phyloP scores from a whole-genome alignment of 2,329 filamentous ascomycete species.

The Diatrype stigma region DNA sequence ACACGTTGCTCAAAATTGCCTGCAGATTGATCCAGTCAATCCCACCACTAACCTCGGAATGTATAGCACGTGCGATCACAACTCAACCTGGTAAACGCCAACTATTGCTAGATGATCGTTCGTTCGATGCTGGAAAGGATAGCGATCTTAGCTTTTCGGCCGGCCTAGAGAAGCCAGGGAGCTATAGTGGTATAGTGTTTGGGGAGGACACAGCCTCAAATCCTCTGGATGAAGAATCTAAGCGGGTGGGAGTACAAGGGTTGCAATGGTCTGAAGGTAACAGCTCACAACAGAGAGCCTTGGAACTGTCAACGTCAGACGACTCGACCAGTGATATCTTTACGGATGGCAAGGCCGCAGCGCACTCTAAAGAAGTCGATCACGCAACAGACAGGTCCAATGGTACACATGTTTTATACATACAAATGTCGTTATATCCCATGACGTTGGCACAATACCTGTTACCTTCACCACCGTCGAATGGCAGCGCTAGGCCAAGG shows the following conservation, averaged over 20 bases:
- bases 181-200: slow-evolving; percentile 14
- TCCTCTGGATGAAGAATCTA: neutral
- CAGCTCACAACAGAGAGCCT: slow-evolving; percentile 23
- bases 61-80: neutral
- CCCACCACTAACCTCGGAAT: neutral
- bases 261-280: slow-evolving; percentile 33
- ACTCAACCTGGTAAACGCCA: neutral
- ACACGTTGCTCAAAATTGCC: no score
- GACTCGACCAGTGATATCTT: slow-evolving; percentile 22
- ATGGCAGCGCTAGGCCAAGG: slow-evolving; percentile 3
- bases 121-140: neutral
- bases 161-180: neutral
- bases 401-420: slow-evolving; percentile 49
- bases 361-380: slow-evolving; percentile 27
- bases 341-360: slow-evolving; percentile 18
- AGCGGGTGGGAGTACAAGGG: neutral
- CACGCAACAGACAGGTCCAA: slow-evolving; percentile 21
- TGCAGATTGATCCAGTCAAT: neutral
- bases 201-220: slow-evolving; percentile 16
- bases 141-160: slow-evolving; percentile 4
- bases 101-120: neutral
- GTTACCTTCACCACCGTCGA: slow-evolving; percentile 29
- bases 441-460: slow-evolving; percentile 58
- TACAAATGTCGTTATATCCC: slow-evolving; percentile 67
- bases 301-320: slow-evolving; percentile 13